Evolutionary conservation across 202 grass and related monocot species (phyloP), one percentile per base, ranked within the genome.

Genomic region (Bolboschoenoplectus hybrid): DNA sequence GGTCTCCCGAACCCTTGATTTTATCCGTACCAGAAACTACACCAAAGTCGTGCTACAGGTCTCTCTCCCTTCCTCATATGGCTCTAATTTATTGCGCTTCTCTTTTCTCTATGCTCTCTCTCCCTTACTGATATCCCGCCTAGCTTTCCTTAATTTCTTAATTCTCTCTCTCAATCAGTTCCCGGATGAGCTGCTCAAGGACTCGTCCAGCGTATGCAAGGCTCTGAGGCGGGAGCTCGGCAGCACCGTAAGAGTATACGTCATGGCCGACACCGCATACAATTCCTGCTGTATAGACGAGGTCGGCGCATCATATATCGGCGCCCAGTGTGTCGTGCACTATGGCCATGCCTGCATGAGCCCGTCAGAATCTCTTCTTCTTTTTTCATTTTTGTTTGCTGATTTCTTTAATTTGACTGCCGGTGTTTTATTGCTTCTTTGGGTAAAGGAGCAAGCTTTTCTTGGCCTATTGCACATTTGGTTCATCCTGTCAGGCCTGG

Each of bases 341-440:
- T 96, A 98, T 55, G 97, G 97, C 46, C 97, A 98, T 76, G 92
- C 93, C 71, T 96, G 97, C 91, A 96, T 98, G 97, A 96, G 93
- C 90, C 90, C 89, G 93, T 98, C 63, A 91, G 96, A 61, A 36
- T 49, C 67, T 63, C 55, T 58, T 36, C 9, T 41, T 41, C 9
- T 85, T 52, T 45, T 14, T 47, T n/a, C 14, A 43, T 17, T 66
- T 44, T 55, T 56, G 0, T 32, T 34, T 2, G 19, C 3, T 74
- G 9, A 34, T 74, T 32, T 50, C n/a, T 49, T 11, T 12, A 71
- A 71, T 71, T 71, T 7, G 13, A 71, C 67, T 70, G 16, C 13
- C 6, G 6, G 44, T 3, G 9, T 39, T 70, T 85, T 13, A 38
- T 45, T 46, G 6, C 43, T 86, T 80, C 1, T 47, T 56, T 19